Evolutionary conservation across 768 basidiomycete species (phyloP).

Genomic region (Tulasnella sp.): DNA sequence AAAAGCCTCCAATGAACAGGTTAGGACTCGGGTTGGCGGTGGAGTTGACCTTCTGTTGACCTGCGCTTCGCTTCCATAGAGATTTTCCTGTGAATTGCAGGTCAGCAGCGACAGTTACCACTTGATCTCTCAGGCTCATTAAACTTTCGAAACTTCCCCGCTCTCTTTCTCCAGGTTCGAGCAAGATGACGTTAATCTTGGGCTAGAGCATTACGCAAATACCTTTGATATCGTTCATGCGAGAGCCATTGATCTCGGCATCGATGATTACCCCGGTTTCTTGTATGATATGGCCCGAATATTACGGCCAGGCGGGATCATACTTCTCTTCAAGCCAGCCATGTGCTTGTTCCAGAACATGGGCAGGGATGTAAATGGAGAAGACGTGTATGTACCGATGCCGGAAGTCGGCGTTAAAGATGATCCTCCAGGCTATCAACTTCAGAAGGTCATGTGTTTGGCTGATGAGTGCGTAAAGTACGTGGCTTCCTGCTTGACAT

Average conservation of each 20-base stretch:
- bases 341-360: not conserved
- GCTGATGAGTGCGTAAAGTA: not conserved
- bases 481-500: not conserved
- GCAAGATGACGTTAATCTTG: not conserved
- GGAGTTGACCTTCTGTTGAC: not conserved
- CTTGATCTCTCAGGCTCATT: not conserved
- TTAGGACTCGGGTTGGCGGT: too few species aligned
- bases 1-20: not conserved
- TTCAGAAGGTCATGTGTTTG: constrained; percentile 11
- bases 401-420: not conserved
- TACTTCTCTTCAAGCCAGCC: constrained; percentile 1
- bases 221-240: constrained; percentile 20
- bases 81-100: constrained; percentile 16
- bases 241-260: constrained; percentile 2
- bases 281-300: constrained; percentile 18
- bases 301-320: constrained; percentile 9
- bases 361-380: not conserved
- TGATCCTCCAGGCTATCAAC: constrained; percentile 6
- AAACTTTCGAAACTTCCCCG: not conserved
- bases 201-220: not conserved
- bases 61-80: not conserved
- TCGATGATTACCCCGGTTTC: constrained; percentile 22
- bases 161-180: constrained; percentile 6
- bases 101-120: not conserved
- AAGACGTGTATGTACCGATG: not conserved